These are phyloP conservation scores for Medicago arabica DNA, from an alignment of 306 rosid species.

Conservation along the genomic window DNA sequence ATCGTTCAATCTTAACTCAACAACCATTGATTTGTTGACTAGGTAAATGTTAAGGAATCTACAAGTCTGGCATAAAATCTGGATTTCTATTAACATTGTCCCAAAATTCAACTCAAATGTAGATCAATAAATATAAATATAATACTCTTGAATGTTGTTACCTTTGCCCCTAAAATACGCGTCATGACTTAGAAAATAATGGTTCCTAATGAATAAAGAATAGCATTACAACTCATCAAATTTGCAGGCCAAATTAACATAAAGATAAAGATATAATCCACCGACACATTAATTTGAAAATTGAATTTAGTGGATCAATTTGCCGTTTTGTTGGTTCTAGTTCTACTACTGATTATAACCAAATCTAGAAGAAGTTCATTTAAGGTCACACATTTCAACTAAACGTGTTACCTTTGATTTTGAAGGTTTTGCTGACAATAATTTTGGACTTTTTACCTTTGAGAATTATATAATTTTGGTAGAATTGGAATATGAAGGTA, in stretches of 20 bases:
- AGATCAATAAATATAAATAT: no score
- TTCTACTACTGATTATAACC: not conserved
- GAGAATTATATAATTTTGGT: not conserved
- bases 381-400: constrained; percentile 20
- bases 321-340: constrained; percentile 21
- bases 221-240: not conserved
- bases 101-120: no score
- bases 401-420: constrained; percentile 22
- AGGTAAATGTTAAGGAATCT: no score
- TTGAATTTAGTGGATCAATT: constrained; percentile 9
- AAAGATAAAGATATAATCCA: not conserved
- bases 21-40: no score
- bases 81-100: no score
- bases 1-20: no score
- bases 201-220: not conserved
- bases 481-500: not conserved
- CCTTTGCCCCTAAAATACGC: constrained; percentile 1
- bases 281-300: constrained; percentile 25
- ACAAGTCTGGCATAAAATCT: no score
- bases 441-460: not conserved
- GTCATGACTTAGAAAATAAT: constrained; percentile 35
- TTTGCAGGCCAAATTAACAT: not conserved
- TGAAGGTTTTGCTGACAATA: constrained; percentile 12
- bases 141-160: not conserved
- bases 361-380: constrained; percentile 15